Base-by-base conservation (phyloP, 2,329 filamentous ascomycete species). In the Fusarium agapanthi region DNA sequence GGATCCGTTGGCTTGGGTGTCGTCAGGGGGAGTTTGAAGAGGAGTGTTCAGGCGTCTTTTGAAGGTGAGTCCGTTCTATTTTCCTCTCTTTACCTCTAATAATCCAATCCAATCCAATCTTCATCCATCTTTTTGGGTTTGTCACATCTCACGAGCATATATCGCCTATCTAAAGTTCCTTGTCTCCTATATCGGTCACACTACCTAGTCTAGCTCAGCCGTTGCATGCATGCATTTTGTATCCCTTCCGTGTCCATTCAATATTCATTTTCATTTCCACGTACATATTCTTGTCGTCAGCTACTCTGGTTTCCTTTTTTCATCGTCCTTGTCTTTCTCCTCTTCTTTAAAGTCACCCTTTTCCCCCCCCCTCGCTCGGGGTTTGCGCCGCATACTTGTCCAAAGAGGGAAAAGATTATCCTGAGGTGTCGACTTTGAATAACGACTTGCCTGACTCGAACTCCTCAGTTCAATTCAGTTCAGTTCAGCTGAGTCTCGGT, bases 41-140 rank as follows among this genome's bases (percentile, higher is more conserved):
- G 88, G 77, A 89, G 85, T 74, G 87, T 89, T 61, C 88, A 90
- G 80, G 85, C 88, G 69, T 86, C 87, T 41, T 90, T 90, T 83
- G 88, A 90, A 82, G 88, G 89, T 89, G 84, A 76, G 56, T 68
- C 72, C 41, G 60, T 62, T 71, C n/a, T 26, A 30, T 58, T 47
- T 45, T 35, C 48, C 48, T 37, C 26, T 58, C 18, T 28, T 14
- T 28, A 4, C 18, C 8, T 10, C 24, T 44, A 26, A 30, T 65
- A 37, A 43, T 65, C 20, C 44, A 44, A 43, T 28, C 7, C 28
- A 7, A 10, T 44, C 41, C 41, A 20, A 45, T 30, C 18, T 6
- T 5, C 57, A 7, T 26, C 45, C 57, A 16, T 26, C 12, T 28
- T 37, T 41, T 34, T 30, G 22, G n/a, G 26, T 26, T 43, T 38